These are phyloP conservation scores for Thraustotheca clavata DNA, from an alignment of 352 stramenopile species.

Conservation along the genomic window DNA sequence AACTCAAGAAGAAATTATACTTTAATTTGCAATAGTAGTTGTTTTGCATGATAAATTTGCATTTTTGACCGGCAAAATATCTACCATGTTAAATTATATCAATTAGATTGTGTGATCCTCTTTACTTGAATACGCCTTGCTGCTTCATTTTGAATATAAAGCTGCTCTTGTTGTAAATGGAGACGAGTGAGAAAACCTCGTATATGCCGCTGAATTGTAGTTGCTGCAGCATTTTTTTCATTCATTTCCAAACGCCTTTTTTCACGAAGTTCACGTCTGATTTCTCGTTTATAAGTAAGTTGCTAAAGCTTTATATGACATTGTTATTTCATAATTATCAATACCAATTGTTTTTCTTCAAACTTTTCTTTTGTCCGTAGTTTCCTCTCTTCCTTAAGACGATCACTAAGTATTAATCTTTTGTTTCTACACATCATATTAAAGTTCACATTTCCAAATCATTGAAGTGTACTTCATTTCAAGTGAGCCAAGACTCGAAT, in stretches of 20 bases:
- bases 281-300: slow-evolving; percentile 20
- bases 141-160: not conserved
- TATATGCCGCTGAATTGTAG: not conserved
- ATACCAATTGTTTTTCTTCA: slow-evolving; percentile 20
- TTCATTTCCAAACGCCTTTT: slow-evolving; percentile 7
- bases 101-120: not conserved
- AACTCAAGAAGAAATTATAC: not conserved
- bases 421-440: slow-evolving; percentile 11
- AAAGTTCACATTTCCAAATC: not conserved
- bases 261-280: slow-evolving; percentile 13
- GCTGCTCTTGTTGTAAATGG: not conserved
- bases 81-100: not conserved
- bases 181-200: not conserved
- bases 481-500: slow-evolving; percentile 19
- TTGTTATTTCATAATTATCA: not conserved
- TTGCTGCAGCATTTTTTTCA: not conserved
- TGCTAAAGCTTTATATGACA: slow-evolving; percentile 8
- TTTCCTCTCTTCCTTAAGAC: slow-evolving; percentile 8
- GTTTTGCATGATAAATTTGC: slow-evolving; percentile 8
- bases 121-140: slow-evolving; percentile 9
- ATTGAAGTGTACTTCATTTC: slow-evolving; percentile 12
- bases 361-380: slow-evolving; percentile 16
- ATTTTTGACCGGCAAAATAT: slow-evolving; percentile 13
- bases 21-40: slow-evolving; percentile 9
- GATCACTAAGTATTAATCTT: slow-evolving; percentile 11